A percentile compares a stretch with the other conserved stretches of the same genome.
These are phyloP conservation scores for Brassica incana DNA, from an alignment of 345 rosid genomes.

Conservation along the genomic window DNA sequence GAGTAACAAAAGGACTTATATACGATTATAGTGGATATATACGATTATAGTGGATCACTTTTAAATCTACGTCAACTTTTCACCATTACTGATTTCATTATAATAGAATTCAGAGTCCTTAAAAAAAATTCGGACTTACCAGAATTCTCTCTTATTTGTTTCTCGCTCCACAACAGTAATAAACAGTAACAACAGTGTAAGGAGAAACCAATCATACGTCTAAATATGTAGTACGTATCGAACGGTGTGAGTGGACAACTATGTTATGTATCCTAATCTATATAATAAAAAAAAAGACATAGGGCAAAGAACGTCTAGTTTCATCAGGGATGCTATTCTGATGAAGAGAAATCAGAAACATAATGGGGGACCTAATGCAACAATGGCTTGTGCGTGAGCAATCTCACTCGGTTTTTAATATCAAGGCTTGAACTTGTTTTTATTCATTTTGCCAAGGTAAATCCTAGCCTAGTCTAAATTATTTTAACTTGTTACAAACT, in stretches of 20 bases:
- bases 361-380: background rate
- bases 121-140: background rate
- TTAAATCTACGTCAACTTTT: background rate
- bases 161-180: background rate
- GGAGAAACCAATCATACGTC: background rate
- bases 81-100: background rate
- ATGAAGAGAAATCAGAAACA: background rate
- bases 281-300: background rate
- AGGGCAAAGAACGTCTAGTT: background rate
- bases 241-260: background rate
- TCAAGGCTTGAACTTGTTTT: background rate
- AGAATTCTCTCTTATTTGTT: background rate
- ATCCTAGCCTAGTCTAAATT: background rate
- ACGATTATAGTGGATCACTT: background rate
- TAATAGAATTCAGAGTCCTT: background rate
- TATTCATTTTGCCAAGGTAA: background rate
- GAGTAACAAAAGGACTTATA: background rate
- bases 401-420: background rate
- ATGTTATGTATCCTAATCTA: background rate
- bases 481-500: background rate
- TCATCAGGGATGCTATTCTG: background rate
- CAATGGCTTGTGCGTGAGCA: background rate
- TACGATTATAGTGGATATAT: background rate
- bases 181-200: background rate
- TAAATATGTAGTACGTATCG: background rate